Evolutionary conservation across 2,329 filamentous ascomycete species (phyloP), one percentile per base, ranked within the genome.

Genomic region (Calonectria ilicicola): DNA sequence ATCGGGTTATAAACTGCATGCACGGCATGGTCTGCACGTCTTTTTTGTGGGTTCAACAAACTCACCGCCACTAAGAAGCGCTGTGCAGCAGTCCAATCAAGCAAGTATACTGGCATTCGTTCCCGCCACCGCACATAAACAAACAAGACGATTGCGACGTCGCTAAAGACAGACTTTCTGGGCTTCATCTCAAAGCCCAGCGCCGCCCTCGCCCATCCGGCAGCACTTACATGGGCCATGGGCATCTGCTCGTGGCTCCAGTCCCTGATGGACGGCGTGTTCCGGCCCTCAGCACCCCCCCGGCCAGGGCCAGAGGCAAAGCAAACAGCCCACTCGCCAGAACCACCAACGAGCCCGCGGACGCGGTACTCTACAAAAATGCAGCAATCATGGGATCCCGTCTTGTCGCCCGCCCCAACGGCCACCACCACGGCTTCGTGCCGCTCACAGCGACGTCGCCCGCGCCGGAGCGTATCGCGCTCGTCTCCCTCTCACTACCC

Each of bases 211-310:
- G 42, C 40, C 27, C 53, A 42, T 32, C 49, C 64, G 47, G 53
- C 44, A 51, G 9, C 29, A 29, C 47, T 49, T 29, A 58, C 53
- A 42, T 38, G 53, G 53, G 58, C 58, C 58, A 63, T 63, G 70
- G 70, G 70, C 26, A 65, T 72, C 49, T 47, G 70, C 66, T 65
- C 70, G 40, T 72, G 70, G 70, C 60, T 72, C 23, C 47, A 53
- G 40, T 58, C 60, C 62, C 32, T 65, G 56, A 44, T 69, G 66
- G 66, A 60, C 66, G 53, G 67, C 49, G 35, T 62, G 46, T 56
- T 69, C 38, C 58, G 44, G 40, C 56, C 64, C 35, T 51, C 51
- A 44, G 64, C 32, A 29, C 40, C 38, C 62, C 19, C 49, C 68
- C 62, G 53, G 53, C 53, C 53, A 40, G 53, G 53, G 53, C 53